Evolutionary conservation across 1,139 yeast species (phyloP).

Genomic region (Torulaspora pretoriensis): DNA sequence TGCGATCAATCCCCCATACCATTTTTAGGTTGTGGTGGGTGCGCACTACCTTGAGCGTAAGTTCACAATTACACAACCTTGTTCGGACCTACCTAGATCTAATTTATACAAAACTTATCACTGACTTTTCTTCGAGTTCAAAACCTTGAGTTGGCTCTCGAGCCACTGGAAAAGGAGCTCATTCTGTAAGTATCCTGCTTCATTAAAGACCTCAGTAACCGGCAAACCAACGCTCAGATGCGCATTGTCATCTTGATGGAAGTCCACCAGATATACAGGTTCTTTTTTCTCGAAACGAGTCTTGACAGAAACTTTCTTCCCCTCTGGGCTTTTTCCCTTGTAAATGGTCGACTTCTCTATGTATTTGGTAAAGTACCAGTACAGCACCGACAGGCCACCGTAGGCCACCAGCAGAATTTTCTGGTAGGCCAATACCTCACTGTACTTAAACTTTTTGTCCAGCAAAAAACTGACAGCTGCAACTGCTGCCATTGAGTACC

Average conservation of each 20-base stretch:
- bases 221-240: conserved; percentile 19
- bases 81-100: too few relatives aligned
- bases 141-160: conserved; percentile 24
- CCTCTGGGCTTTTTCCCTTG: conserved; percentile 46
- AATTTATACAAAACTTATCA: neutral
- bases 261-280: conserved; percentile 23
- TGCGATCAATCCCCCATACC: too few relatives aligned
- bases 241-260: conserved; percentile 11
- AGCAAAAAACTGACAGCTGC: conserved; percentile 63
- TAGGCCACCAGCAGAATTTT: conserved; percentile 48
- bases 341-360: conserved; percentile 57
- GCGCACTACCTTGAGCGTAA: too few relatives aligned
- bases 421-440: conserved; percentile 40
- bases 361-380: conserved; percentile 47
- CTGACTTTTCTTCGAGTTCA: conserved; percentile 22
- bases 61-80: too few relatives aligned
- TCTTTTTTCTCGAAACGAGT: conserved; percentile 22
- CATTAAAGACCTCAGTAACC: conserved; percentile 31
- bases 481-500: conserved; percentile 59
- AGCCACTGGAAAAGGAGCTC: conserved; percentile 29
- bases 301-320: conserved; percentile 18
- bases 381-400: conserved; percentile 46
- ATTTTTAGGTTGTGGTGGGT: too few relatives aligned
- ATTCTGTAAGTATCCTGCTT: conserved; percentile 31
- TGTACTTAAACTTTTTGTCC: conserved; percentile 59